Conservation (phyloP, 2,329 filamentous ascomycete genomes). For the Clonostachys rhizophaga region DNA sequence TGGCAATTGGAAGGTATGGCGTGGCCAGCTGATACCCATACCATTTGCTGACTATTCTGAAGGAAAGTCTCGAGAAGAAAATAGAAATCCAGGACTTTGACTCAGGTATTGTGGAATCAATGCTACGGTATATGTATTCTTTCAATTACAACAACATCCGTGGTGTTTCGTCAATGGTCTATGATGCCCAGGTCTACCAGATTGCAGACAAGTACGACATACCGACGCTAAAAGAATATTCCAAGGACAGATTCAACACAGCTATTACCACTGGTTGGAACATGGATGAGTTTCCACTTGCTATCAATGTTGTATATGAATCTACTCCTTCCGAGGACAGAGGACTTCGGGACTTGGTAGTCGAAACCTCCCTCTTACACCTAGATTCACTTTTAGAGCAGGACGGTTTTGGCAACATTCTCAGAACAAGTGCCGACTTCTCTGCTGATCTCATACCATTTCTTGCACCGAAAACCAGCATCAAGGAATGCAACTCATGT, state of each 20-base stretch:
- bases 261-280: conserved; percentile 5
- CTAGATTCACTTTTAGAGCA: conserved; percentile 3
- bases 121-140: conserved; percentile 8
- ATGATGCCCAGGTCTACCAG: conserved; percentile 7
- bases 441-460: conserved; percentile 5
- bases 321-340: conserved; percentile 3
- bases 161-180: conserved; percentile 4
- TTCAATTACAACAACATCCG: conserved; percentile 7
- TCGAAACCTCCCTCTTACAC: conserved; percentile 2
- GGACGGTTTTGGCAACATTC: conserved; percentile 3
- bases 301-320: conserved; percentile 3
- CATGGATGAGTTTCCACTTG: conserved; percentile 7
- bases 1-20: conserved; percentile 3
- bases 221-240: conserved; percentile 2
- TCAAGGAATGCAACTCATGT: too few species aligned
- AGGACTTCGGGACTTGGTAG: conserved; percentile 6
- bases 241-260: conserved; percentile 1
- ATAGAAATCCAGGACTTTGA: conserved; percentile 9
- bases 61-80: conserved; percentile 6
- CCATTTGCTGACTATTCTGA: not conserved
- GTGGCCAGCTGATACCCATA: not conserved
- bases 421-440: conserved; percentile 6
- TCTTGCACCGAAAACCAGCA: not conserved
- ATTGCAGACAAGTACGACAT: conserved; percentile 9
- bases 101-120: conserved; percentile 5